Percentiles rank a stretch among this genome's conserved stretches.
phyloP scores from a whole-genome alignment of 2,329 filamentous ascomycete species.

The Zalaria obscura region DNA sequence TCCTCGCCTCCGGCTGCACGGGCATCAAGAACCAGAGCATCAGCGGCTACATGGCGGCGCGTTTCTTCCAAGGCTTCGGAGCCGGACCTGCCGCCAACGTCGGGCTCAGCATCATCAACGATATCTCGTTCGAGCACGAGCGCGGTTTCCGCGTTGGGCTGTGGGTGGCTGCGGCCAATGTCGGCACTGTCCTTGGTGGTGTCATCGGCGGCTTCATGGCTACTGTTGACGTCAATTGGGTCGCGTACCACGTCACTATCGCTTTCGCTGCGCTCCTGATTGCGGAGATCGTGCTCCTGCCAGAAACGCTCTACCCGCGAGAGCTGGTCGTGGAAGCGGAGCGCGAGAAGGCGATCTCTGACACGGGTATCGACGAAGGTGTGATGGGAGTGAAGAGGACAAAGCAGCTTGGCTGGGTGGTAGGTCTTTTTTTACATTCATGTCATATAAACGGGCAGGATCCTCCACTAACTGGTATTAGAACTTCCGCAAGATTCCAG shows the following conservation, averaged over 20 bases:
- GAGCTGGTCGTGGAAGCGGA: background rate
- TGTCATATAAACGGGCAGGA: no score
- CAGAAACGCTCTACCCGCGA: background rate
- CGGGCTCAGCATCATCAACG: background rate
- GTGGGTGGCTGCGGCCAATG: background rate
- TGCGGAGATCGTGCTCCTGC: background rate
- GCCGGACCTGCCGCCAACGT: background rate
- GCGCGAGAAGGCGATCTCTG: background rate
- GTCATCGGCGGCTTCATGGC: background rate
- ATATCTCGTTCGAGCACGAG: background rate
- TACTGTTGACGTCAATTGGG: background rate
- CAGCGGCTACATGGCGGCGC: background rate
- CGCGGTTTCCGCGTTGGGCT: background rate
- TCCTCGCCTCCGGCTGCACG: background rate
- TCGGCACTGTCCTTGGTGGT: background rate
- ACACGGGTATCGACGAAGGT: background rate
- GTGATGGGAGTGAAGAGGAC: background rate
- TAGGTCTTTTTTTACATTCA: background rate
- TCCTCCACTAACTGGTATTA: background rate
- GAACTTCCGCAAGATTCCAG: background rate
- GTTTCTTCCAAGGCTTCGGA: background rate
- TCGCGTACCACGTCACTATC: background rate
- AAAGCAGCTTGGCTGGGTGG: background rate
- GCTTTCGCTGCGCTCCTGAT: background rate
- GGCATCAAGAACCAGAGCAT: background rate